These are phyloP conservation scores for Boletus subparvulus DNA, from an alignment of 768 basidiomycete species.

Conservation along the genomic window DNA sequence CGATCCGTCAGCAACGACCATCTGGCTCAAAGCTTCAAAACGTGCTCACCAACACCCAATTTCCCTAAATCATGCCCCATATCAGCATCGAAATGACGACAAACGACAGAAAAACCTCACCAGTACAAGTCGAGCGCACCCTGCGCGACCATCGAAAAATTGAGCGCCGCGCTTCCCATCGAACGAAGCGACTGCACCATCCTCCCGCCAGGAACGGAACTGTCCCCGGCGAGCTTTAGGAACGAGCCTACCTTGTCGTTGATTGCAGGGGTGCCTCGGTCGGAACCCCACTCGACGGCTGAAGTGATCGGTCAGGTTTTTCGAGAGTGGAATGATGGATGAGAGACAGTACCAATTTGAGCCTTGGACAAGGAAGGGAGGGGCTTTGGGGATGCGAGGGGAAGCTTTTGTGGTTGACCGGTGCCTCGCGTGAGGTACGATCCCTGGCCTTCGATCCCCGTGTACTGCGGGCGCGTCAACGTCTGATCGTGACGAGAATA, in stretches of 20 bases:
- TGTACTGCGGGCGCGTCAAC: slow-evolving; percentile 49
- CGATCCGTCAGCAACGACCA: not conserved
- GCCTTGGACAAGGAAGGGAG: slow-evolving; percentile 69
- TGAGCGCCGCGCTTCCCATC: slow-evolving; percentile 81
- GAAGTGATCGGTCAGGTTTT: slow-evolving; percentile 14
- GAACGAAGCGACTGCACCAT: slow-evolving; percentile 87
- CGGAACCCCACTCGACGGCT: slow-evolving; percentile 90
- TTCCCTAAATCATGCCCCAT: slow-evolving; percentile 50
- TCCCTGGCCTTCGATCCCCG: slow-evolving; percentile 75
- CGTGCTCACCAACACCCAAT: slow-evolving; percentile 66
- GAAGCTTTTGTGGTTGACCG: slow-evolving; percentile 54
- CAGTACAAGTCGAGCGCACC: slow-evolving; percentile 88
- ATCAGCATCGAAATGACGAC: not conserved
- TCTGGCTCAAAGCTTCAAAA: not conserved
- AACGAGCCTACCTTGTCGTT: slow-evolving; percentile 65
- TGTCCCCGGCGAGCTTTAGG: slow-evolving; percentile 71
- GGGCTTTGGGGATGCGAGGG: slow-evolving; percentile 62
- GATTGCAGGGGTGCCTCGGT: slow-evolving; percentile 56
- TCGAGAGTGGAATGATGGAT: not conserved
- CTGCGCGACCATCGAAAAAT: slow-evolving; percentile 82
- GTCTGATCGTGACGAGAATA: not conserved
- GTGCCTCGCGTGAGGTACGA: slow-evolving; percentile 64
- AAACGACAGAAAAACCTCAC: slow-evolving; percentile 39
- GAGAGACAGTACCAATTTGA: slow-evolving; percentile 50
- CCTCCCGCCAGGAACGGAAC: slow-evolving; percentile 62